Evolutionary conservation across 2,329 filamentous ascomycete species (phyloP).

Genomic region (Juglanconis juglandina): DNA sequence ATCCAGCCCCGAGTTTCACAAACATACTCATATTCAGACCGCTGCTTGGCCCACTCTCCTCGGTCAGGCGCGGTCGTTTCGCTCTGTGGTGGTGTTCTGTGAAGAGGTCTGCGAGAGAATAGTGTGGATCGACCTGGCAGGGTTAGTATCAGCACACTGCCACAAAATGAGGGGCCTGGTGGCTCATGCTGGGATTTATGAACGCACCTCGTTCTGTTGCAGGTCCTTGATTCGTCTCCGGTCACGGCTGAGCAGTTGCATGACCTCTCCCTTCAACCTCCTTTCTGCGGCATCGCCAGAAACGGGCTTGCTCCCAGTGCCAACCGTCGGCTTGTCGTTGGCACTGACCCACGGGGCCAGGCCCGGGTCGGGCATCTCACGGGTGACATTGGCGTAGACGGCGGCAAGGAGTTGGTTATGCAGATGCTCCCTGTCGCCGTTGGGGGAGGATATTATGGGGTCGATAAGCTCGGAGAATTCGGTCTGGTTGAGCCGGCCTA

Average conservation of each 20-base stretch:
- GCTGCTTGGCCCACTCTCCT: slow-evolving; percentile 62
- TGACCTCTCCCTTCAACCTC: slow-evolving; percentile 65
- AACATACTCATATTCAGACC: slow-evolving; percentile 75
- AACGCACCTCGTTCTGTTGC: slow-evolving; percentile 56
- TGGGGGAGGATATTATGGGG: slow-evolving; percentile 54
- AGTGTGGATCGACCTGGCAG: slow-evolving; percentile 51
- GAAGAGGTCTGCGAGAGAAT: slow-evolving; percentile 51
- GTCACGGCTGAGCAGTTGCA: slow-evolving; percentile 66
- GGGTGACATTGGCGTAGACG: slow-evolving; percentile 66
- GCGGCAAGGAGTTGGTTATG: slow-evolving; percentile 67
- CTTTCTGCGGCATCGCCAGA: slow-evolving; percentile 64
- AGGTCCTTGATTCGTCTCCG: slow-evolving; percentile 65
- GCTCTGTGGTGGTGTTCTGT: slow-evolving; percentile 44
- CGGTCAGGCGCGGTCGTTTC: slow-evolving; percentile 46
- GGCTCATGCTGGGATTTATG: background rate
- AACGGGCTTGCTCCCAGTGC: slow-evolving; percentile 57
- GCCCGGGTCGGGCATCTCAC: slow-evolving; percentile 65
- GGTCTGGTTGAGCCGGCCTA: slow-evolving; percentile 61
- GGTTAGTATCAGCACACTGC: slow-evolving; percentile 2
- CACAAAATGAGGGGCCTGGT: background rate
- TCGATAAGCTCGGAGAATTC: slow-evolving; percentile 60
- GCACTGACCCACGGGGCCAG: slow-evolving; percentile 69
- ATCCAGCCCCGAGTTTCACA: background rate
- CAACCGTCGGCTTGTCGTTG: slow-evolving; percentile 62
- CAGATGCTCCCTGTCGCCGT: slow-evolving; percentile 58